Base-by-base conservation (phyloP, 345 rosid genomes). In the Dipteronia sinensis region DNA sequence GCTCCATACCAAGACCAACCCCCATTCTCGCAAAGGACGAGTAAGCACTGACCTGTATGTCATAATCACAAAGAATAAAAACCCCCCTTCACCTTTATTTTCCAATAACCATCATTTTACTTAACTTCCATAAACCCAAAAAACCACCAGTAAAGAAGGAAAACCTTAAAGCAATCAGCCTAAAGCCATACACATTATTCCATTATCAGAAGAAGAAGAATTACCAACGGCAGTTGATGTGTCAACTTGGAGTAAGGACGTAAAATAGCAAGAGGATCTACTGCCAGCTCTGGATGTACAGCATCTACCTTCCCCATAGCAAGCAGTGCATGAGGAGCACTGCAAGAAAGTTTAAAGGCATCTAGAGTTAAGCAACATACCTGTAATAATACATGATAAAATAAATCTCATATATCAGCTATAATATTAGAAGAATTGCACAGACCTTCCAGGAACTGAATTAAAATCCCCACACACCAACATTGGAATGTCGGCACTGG, bases 401-500 rank as follows among this genome's bases (percentile, higher is more conserved):
- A 6, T 46, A 25, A 58, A 71, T 74, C 72, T 42, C 66, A 7
- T 22, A 73, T 29, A 75, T 74, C 49, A 59, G 72, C 67, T 55
- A 65, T 74, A 25, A 73, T 55, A 16, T 76, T 6, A 51, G 22
- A 68, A 77, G 46, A 85, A 84, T 55, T 55, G 63, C 75, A 81
- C 87, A 74, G 63, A 91, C 99, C 99, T 96, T 76, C 95, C 98
- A 34, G 99, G 99, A 74, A 84, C 76, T 5, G 99, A 88, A 85
- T 90, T 89, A 83, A 96, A 96, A 86, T 96, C 99, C 40, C 99
- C 99, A 89, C 99, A 96, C 17, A 96, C 97, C 87, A 96, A 79
- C 98, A 96, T 96, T 34, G 99, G 99, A 84, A 96, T 96, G 85
- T 96, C 97, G 27, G 97, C 97, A 75, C 98, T 92, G 38, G 93